Percentiles rank a stretch among this genome's conserved stretches.
Conservation (phyloP, 2,329 filamentous ascomycete species). For the Leptosphaerulina australis region DNA sequence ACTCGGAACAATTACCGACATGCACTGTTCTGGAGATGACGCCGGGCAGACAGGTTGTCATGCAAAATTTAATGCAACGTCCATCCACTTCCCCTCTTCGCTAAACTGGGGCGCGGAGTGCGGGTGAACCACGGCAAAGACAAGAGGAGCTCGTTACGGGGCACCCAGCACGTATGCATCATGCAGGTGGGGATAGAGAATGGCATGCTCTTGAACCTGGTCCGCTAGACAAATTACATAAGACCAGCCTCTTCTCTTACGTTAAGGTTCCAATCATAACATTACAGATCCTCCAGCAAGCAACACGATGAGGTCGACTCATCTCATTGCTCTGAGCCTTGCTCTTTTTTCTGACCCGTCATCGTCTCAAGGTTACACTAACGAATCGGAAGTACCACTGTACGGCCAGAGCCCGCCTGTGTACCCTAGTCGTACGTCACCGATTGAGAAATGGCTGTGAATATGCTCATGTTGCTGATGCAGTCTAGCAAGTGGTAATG, state of each 20-base stretch:
- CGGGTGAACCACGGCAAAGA: conserved; percentile 16
- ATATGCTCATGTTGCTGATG: conserved; percentile 4
- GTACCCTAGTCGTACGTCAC: conserved; percentile 37
- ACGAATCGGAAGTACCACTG: conserved; percentile 36
- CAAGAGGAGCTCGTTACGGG: conserved; percentile 20
- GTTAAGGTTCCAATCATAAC: not conserved
- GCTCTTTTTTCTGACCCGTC: conserved; percentile 18
- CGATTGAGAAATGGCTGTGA: not conserved
- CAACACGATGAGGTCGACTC: conserved; percentile 10
- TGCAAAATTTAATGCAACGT: conserved; percentile 11
- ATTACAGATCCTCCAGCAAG: not conserved
- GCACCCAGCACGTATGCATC: conserved; percentile 6
- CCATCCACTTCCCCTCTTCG: conserved; percentile 22
- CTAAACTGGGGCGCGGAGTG: conserved; percentile 26
- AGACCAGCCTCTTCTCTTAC: not conserved
- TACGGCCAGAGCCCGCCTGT: conserved; percentile 40
- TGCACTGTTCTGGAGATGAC: not conserved
- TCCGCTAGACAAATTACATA: not conserved
- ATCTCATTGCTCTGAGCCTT: conserved; percentile 12
- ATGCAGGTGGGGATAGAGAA: not conserved
- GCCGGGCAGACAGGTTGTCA: not conserved
- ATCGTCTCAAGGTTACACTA: conserved; percentile 31
- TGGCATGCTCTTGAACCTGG: conserved; percentile 7
- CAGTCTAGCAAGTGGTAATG: conserved; percentile 31
- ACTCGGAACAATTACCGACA: conserved; percentile 10